phyloP scores from a whole-genome alignment of 176 grass and related monocot species.

The Phyllostachys edulis region DNA sequence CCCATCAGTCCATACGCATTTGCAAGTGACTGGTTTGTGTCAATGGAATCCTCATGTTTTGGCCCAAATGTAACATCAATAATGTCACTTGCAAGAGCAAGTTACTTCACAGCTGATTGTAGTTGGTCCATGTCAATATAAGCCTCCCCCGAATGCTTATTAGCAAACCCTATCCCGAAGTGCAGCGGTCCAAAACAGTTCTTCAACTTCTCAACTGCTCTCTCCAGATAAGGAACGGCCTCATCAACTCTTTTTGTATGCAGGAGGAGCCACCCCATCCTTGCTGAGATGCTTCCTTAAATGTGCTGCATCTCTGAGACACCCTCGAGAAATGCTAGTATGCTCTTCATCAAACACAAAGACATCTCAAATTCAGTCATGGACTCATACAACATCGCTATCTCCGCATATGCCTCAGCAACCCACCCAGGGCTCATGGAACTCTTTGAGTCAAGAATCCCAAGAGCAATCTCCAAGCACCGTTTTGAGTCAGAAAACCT shows the following conservation, averaged over 20 bases:
- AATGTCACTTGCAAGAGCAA: conserved; percentile 52
- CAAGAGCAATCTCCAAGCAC: conserved; percentile 67
- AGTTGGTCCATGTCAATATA: conserved; percentile 48
- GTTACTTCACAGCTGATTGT: conserved; percentile 50
- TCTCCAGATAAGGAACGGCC: conserved; percentile 68
- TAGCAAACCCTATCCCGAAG: conserved; percentile 77
- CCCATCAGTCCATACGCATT: conserved; percentile 68
- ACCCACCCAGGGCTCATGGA: conserved; percentile 16
- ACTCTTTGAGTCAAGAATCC: conserved; percentile 61
- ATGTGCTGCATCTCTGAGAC: conserved; percentile 54
- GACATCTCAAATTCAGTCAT: conserved; percentile 66
- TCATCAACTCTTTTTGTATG: conserved; percentile 46
- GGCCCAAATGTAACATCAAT: conserved; percentile 52
- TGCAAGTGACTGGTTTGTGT: conserved; percentile 57
- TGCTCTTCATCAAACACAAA: conserved; percentile 68
- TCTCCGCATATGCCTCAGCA: conserved; percentile 50
- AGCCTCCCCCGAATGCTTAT: conserved; percentile 64
- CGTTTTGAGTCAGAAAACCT: conserved; percentile 52
- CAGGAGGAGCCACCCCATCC: conserved; percentile 76
- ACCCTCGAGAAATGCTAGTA: conserved; percentile 45
- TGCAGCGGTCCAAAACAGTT: conserved; percentile 57
- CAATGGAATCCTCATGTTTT: conserved; percentile 68
- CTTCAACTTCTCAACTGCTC: conserved; percentile 64
- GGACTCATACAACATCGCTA: conserved; percentile 59
- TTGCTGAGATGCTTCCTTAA: conserved; percentile 58